phyloP scores from a whole-genome alignment of 139 green algal species.

The Cymbomonas tetramitiformis region DNA sequence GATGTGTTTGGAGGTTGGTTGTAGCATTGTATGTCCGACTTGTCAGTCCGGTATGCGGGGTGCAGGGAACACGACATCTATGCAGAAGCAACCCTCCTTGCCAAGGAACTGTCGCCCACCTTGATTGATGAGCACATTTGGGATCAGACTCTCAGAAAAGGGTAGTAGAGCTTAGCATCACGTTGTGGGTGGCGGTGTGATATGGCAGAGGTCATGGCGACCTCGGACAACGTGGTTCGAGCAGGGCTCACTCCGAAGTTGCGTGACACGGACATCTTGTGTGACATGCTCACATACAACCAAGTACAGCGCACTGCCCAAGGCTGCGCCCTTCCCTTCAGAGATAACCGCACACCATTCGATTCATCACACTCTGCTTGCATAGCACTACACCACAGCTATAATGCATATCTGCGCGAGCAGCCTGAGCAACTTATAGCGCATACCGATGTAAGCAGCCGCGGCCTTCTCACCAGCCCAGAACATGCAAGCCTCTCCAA shows the following conservation, averaged over 20 bases:
- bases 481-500: no score
- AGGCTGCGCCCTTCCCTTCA: not conserved
- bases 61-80: no score
- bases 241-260: constrained; percentile 91
- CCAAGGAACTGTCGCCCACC: no score
- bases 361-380: not conserved
- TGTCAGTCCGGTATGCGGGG: no score
- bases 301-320: constrained; percentile 23
- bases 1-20: no score
- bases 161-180: not conserved
- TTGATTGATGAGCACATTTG: no score
- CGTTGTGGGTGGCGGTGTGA: constrained; percentile 27
- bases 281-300: constrained; percentile 75
- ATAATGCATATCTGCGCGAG: constrained; percentile 16
- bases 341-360: not conserved
- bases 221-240: constrained; percentile 88
- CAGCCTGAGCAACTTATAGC: constrained; percentile 9
- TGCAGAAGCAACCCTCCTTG: no score
- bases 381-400: not conserved
- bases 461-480: no score
- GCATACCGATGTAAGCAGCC: no score
- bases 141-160: not conserved
- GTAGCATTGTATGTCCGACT: no score
- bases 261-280: constrained; percentile 60
- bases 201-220: constrained; percentile 90